A percentile compares a stretch with the other conserved stretches of the same genome.
These are phyloP conservation scores for Colletotrichum camelliae DNA, from an alignment of 2,329 filamentous ascomycete species.

Conservation along the genomic window DNA sequence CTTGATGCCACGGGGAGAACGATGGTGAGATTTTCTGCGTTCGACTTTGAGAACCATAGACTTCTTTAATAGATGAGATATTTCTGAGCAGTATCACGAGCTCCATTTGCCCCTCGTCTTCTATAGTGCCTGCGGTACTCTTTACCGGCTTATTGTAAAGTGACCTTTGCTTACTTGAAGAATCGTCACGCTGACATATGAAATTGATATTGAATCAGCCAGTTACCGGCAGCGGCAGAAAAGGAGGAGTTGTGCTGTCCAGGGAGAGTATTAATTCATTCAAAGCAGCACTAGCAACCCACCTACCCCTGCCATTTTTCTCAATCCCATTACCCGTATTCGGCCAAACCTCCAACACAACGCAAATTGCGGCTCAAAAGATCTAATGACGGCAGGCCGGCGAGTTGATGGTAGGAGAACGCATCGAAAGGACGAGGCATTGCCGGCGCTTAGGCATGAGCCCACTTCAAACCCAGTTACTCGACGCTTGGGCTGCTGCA, in stretches of 20 bases:
- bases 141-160: neutral
- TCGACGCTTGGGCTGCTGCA: neutral
- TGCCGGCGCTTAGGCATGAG: neutral
- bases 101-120: neutral
- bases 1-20: neutral
- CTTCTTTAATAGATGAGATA: neutral
- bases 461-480: neutral
- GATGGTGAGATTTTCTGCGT: neutral
- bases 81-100: neutral
- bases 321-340: neutral
- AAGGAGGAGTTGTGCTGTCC: neutral
- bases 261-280: neutral
- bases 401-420: neutral
- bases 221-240: neutral
- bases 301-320: neutral
- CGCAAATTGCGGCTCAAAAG: neutral
- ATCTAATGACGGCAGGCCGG: neutral
- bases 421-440: neutral
- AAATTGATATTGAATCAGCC: neutral
- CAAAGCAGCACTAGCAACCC: neutral
- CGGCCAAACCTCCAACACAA: neutral
- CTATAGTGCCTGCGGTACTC: neutral
- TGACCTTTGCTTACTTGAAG: neutral
- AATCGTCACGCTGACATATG: neutral
- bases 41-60: neutral